Evolutionary conservation across 1,284 basidiomycete species (phyloP), one percentile per base, ranked within the genome.

Genomic region (Malassezia dermatis): DNA sequence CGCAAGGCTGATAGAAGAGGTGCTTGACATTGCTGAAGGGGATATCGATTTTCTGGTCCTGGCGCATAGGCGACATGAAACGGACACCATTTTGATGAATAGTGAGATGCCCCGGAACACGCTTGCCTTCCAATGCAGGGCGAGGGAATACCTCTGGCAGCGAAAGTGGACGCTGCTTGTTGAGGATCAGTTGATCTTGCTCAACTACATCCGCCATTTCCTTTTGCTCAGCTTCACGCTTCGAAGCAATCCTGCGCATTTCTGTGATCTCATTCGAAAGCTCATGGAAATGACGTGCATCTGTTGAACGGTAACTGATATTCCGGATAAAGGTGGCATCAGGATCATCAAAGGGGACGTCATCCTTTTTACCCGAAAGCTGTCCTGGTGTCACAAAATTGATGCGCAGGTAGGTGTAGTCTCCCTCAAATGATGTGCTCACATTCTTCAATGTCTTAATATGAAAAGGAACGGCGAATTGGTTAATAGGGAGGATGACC

Each of bases 351-450:
- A 98, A 98, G 0, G 94, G 94, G 84, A 90, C 95, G 65, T 99
- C 94, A 73, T 99, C 94, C 78, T 99, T 98, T 79, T 94, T 95
- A 35, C 94, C 94, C 0, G 89, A 86, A 44, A 96, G 84, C 74
- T 96, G 91, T 45, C 94, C 94, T 1, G 94, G 94, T 0, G 91
- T 94, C 75, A 96, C 90, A 79, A 98, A 95, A 78, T 98, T 98
- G 77, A 99, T 90, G 4, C 94, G 84, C 54, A 99, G 80, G 62
- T 89, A 89, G 0, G 91, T 93, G 74, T 85, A 88, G 51, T 96
- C 89, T 8, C 88, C 89, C 75, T 98, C 94, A 63, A 98, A 93
- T 63, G 84, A 93, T 79, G 98, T 98, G 79, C 86, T 90, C 31
- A 86, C 87, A 71, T 95, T 98, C 78, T 99, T 99, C 63, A 99